Evolutionary conservation across 768 basidiomycete species (phyloP).

Genomic region (Sporobolomyces phaffii): DNA sequence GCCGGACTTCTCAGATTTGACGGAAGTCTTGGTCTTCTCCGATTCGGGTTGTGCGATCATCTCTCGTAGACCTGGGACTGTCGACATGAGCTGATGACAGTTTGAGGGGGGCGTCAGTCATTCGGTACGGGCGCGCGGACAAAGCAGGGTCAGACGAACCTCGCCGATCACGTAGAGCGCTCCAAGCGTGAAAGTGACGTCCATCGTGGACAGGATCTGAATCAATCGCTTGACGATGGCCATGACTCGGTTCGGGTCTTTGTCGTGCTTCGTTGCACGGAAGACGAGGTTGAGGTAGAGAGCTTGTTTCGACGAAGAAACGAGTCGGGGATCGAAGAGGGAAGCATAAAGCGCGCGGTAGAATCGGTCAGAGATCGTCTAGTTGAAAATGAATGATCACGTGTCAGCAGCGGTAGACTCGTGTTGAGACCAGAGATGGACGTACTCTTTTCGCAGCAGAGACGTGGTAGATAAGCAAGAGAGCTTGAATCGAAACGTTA

Average conservation of each 20-base stretch:
- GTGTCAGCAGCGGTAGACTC: background rate
- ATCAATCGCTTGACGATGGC: constrained; percentile 77
- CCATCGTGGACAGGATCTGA: constrained; percentile 68
- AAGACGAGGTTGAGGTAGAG: constrained; percentile 93
- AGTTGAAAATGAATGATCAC: background rate
- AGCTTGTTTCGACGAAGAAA: constrained; percentile 81
- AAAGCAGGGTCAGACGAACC: constrained; percentile 51
- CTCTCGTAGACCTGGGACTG: constrained; percentile 51
- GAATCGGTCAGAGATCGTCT: constrained; percentile 50
- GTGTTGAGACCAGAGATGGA: no score
- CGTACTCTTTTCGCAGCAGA: constrained; percentile 51
- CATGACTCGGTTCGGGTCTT: constrained; percentile 58
- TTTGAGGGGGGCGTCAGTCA: no score
- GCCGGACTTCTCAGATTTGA: background rate
- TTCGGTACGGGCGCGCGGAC: background rate
- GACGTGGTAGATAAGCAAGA: constrained; percentile 82
- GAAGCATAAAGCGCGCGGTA: constrained; percentile 81
- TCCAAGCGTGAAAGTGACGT: constrained; percentile 80
- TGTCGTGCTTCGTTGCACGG: constrained; percentile 73
- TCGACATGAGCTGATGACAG: constrained; percentile 53
- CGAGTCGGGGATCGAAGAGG: constrained; percentile 71
- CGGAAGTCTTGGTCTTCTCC: constrained; percentile 40
- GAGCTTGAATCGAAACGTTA: constrained; percentile 89
- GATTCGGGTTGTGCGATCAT: constrained; percentile 49
- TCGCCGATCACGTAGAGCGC: constrained; percentile 81